These are phyloP conservation scores for Jaminaea rosea DNA, from an alignment of 1,284 basidiomycete species.

Conservation along the genomic window DNA sequence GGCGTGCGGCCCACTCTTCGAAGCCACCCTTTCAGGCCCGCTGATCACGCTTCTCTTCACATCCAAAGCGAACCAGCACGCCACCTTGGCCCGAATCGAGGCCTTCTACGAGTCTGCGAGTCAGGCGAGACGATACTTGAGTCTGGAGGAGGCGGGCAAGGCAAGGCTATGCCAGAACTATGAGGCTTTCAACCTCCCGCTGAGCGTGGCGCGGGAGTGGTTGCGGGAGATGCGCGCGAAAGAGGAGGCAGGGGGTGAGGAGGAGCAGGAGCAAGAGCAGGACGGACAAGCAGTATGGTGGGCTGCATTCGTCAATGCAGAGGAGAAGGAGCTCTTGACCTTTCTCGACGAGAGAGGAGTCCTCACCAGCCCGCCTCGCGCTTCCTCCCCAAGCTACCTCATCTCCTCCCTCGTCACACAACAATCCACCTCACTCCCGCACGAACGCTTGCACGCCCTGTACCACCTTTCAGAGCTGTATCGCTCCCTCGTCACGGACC, in stretches of 20 bases:
- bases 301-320: conserved; percentile 16
- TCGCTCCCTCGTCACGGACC: conserved; percentile 13
- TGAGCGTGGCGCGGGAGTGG: conserved; percentile 23
- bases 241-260: conserved; percentile 5
- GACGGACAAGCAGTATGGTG: conserved; percentile 18
- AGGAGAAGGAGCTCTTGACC: conserved; percentile 25
- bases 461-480: conserved; percentile 33
- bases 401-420: conserved; percentile 29
- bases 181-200: conserved; percentile 41
- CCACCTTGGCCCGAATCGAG: conserved; percentile 36
- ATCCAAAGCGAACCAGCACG: conserved; percentile 22
- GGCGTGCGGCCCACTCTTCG: not conserved
- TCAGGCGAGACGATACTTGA: conserved; percentile 14
- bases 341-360: conserved; percentile 14
- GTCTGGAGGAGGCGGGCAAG: conserved; percentile 17
- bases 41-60: conserved; percentile 37
- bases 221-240: conserved; percentile 20
- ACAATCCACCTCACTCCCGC: conserved; percentile 24
- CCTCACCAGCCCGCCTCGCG: conserved; percentile 2
- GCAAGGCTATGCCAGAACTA: conserved; percentile 34
- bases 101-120: conserved; percentile 36
- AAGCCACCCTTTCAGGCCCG: not conserved
- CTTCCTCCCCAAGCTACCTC: conserved; percentile 21
- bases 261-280: not conserved
- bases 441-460: conserved; percentile 39